Percentiles rank a stretch among this genome's conserved stretches.
These are phyloP conservation scores for Diaporthe capsici DNA, from an alignment of 2,329 filamentous ascomycete genomes.

Conservation along the genomic window DNA sequence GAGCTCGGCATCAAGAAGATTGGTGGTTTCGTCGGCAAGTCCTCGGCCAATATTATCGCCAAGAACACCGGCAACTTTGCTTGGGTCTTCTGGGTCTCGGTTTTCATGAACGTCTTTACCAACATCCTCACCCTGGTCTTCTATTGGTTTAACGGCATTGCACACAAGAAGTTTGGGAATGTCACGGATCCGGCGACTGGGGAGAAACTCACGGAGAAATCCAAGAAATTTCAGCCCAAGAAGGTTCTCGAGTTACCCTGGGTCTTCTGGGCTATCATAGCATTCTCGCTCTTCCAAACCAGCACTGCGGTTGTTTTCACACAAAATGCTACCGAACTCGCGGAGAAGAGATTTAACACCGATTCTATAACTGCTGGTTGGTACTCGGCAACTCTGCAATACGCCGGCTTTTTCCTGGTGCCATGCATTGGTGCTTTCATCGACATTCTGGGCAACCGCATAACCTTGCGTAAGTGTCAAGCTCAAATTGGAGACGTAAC, in stretches of 20 bases:
- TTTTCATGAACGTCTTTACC: constrained; percentile 76
- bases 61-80: constrained; percentile 70
- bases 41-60: constrained; percentile 72
- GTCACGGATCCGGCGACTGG: constrained; percentile 69
- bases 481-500: no score
- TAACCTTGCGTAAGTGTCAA: constrained; percentile 4
- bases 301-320: constrained; percentile 67
- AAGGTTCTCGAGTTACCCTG: constrained; percentile 72
- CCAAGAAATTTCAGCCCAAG: constrained; percentile 67
- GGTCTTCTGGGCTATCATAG: constrained; percentile 69
- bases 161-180: constrained; percentile 61
- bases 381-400: constrained; percentile 71
- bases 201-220: constrained; percentile 71
- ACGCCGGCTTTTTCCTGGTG: constrained; percentile 70
- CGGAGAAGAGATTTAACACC: constrained; percentile 71
- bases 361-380: constrained; percentile 69
- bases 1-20: constrained; percentile 74
- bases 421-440: constrained; percentile 69
- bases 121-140: constrained; percentile 68
- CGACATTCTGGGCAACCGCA: constrained; percentile 67
- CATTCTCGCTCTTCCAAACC: constrained; percentile 72
- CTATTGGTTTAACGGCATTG: constrained; percentile 68
- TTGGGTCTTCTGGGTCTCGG: constrained; percentile 73
- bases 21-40: constrained; percentile 72
- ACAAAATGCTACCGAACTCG: constrained; percentile 72